Percentiles rank a stretch among this genome's conserved stretches.
Conservation (phyloP, 176 grass and related monocot genomes). For the Hordeum marinum region DNA sequence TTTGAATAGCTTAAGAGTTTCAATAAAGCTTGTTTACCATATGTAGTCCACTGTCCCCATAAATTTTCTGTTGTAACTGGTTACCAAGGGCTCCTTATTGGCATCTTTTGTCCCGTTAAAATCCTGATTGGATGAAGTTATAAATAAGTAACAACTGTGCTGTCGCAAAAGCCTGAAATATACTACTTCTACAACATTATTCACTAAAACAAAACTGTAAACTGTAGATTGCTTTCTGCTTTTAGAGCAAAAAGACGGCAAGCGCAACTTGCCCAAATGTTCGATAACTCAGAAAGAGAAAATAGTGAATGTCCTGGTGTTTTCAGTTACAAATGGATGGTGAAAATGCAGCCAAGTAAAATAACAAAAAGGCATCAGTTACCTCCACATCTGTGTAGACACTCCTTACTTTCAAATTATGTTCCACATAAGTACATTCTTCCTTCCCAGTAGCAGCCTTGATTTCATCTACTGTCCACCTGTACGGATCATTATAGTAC, state of each 20-base stretch:
- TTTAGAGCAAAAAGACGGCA: neutral
- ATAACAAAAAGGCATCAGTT: conserved; percentile 21
- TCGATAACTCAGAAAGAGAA: neutral
- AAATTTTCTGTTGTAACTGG: conserved; percentile 78
- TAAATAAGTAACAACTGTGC: neutral
- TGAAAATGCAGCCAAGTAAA: conserved; percentile 14
- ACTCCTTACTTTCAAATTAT: conserved; percentile 86
- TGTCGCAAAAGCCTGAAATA: neutral
- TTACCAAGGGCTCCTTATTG: conserved; percentile 70
- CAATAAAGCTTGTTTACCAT: conserved; percentile 51
- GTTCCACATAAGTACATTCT: conserved; percentile 64
- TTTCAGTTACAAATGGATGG: neutral
- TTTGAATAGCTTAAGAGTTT: neutral
- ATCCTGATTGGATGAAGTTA: conserved; percentile 50
- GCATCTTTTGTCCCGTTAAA: conserved; percentile 71
- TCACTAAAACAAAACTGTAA: conserved; percentile 8
- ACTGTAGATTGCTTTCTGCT: neutral
- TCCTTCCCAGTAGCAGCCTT: conserved; percentile 74
- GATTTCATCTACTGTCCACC: conserved; percentile 74
- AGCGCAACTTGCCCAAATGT: conserved; percentile 6
- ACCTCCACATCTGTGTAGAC: conserved; percentile 88
- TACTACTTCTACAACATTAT: conserved; percentile 20
- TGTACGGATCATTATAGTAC: conserved; percentile 54
- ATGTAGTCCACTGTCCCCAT: conserved; percentile 97
- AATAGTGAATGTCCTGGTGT: conserved; percentile 12